These are phyloP conservation scores for Cudoniella acicularis DNA, from an alignment of 495 filamentous ascomycete genomes.

Conservation along the genomic window DNA sequence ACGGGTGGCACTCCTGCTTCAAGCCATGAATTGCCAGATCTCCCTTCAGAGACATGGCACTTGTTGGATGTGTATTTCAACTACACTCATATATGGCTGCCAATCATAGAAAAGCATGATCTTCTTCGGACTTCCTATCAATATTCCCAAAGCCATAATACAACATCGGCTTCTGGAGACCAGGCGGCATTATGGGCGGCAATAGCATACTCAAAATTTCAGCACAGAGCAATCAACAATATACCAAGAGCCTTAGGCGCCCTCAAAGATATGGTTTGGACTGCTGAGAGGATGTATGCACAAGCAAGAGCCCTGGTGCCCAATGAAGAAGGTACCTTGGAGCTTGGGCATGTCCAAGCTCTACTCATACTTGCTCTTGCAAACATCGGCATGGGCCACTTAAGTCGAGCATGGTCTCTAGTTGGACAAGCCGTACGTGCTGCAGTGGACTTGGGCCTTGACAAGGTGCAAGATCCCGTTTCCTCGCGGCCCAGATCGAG, in stretches of 20 bases:
- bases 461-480: constrained; percentile 30
- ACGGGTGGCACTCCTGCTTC: constrained; percentile 30
- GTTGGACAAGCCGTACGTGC: constrained; percentile 59
- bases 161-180: constrained; percentile 43
- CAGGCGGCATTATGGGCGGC: constrained; percentile 65
- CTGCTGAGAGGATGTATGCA: constrained; percentile 48
- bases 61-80: constrained; percentile 71
- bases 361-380: constrained; percentile 58
- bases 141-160: constrained; percentile 34
- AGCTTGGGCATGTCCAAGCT: constrained; percentile 61
- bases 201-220: constrained; percentile 49
- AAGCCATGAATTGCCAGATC: constrained; percentile 27
- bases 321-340: constrained; percentile 50
- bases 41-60: constrained; percentile 57
- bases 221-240: constrained; percentile 39
- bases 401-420: constrained; percentile 56
- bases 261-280: constrained; percentile 23
- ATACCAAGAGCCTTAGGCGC: constrained; percentile 24
- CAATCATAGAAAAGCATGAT: constrained; percentile 66
- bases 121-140: constrained; percentile 45
- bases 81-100: constrained; percentile 69
- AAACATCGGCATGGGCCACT: constrained; percentile 52
- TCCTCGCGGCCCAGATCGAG: constrained; percentile 26
- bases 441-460: constrained; percentile 46
- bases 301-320: constrained; percentile 59